Evolutionary conservation across 2,329 filamentous ascomycete species (phyloP).

Genomic region (Aspergillus quadrilineatus): DNA sequence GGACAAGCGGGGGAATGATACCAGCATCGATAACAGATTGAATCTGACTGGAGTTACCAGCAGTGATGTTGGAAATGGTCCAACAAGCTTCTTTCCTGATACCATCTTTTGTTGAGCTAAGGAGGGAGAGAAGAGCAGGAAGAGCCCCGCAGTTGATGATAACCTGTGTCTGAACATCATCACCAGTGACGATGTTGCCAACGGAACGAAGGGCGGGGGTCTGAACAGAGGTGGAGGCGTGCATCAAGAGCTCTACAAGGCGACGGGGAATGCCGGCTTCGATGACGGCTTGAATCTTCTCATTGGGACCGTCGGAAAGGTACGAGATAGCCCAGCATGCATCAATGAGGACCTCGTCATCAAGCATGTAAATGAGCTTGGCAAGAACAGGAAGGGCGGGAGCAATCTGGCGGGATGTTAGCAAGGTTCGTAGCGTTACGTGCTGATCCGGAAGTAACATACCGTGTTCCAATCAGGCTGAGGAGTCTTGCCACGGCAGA

Average conservation of each 20-base stretch:
- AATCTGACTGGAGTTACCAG: slow-evolving; percentile 96
- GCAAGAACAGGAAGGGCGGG: slow-evolving; percentile 91
- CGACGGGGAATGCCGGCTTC: slow-evolving; percentile 96
- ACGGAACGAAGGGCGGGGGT: slow-evolving; percentile 95
- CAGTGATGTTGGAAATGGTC: slow-evolving; percentile 99
- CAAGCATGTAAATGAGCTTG: slow-evolving; percentile 96
- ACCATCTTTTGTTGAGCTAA: slow-evolving; percentile 96
- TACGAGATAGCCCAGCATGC: slow-evolving; percentile 99
- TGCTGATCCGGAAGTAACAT: slow-evolving; percentile 44
- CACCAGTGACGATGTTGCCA: slow-evolving; percentile 97
- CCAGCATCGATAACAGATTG: slow-evolving; percentile 95
- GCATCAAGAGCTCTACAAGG: slow-evolving; percentile 95
- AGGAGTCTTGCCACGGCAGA: slow-evolving; percentile 98
- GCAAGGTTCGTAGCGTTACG: not conserved
- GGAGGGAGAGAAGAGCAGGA: slow-evolving; percentile 83
- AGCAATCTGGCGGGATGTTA: slow-evolving; percentile 65
- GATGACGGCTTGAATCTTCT: slow-evolving; percentile 99
- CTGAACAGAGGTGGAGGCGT: slow-evolving; percentile 96
- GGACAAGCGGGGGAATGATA: slow-evolving; percentile 94
- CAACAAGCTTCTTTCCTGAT: slow-evolving; percentile 99
- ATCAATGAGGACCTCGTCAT: slow-evolving; percentile 97
- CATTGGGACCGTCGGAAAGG: slow-evolving; percentile 94
- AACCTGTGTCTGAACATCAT: slow-evolving; percentile 97
- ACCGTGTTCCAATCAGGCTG: slow-evolving; percentile 97
- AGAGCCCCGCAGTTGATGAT: slow-evolving; percentile 98